Evolutionary conservation across 257 asterid species (phyloP).

Genomic region (Scutellaria galericulata): DNA sequence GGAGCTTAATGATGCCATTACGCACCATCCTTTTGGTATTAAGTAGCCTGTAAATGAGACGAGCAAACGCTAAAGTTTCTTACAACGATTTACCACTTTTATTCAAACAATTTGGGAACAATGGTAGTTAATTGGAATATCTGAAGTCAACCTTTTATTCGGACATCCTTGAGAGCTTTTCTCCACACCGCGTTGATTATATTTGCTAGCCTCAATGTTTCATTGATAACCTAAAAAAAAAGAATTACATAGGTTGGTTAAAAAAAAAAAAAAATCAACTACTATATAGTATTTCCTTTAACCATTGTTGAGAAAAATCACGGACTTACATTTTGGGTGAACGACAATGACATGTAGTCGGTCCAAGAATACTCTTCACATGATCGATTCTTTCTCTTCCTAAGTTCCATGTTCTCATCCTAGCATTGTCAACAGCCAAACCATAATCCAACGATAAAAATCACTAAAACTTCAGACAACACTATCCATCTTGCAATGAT

Average conservation of each 20-base stretch:
- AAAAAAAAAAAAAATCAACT: neutral
- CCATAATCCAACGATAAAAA: neutral
- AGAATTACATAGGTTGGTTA: neutral
- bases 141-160: slow-evolving; percentile 66
- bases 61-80: neutral
- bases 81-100: neutral
- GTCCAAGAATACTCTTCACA: slow-evolving; percentile 76
- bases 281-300: neutral
- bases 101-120: neutral
- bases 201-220: slow-evolving; percentile 85
- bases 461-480: neutral
- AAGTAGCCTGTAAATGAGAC: slow-evolving; percentile 59
- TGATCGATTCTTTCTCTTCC: slow-evolving; percentile 52
- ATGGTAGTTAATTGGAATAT: neutral
- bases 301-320: neutral
- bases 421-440: slow-evolving; percentile 32
- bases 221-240: slow-evolving; percentile 73
- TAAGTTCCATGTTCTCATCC: slow-evolving; percentile 94
- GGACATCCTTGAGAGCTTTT: slow-evolving; percentile 87
- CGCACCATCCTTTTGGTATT: slow-evolving; percentile 96
- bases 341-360: slow-evolving; percentile 74
- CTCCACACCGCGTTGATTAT: slow-evolving; percentile 98
- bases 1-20: slow-evolving; percentile 81
- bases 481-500: slow-evolving; percentile 4
- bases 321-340: slow-evolving; percentile 76